Evolutionary conservation across 495 filamentous ascomycete species (phyloP).

Genomic region (Neurospora sp.): DNA sequence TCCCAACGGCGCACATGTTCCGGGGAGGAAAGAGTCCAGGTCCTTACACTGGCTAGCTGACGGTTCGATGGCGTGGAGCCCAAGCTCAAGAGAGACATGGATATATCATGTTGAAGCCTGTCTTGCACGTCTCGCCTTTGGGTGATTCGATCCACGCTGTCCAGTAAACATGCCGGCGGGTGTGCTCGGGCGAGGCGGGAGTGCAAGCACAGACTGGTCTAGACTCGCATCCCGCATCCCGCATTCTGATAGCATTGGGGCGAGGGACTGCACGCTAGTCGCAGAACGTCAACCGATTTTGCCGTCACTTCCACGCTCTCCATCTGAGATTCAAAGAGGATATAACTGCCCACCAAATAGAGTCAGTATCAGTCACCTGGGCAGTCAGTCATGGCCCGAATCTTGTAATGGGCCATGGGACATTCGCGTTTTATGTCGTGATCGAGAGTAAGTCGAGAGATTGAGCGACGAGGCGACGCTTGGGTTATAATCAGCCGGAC

Average conservation of each 20-base stretch:
- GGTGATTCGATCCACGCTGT: background rate
- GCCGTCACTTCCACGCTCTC: background rate
- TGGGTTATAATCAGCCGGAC: background rate
- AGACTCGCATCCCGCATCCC: background rate
- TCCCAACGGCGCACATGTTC: background rate
- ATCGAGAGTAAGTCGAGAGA: background rate
- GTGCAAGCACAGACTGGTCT: background rate
- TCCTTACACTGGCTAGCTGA: background rate
- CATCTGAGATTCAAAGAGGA: background rate
- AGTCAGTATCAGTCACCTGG: background rate
- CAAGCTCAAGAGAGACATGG: background rate
- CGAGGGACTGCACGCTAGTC: background rate
- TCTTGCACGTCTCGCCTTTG: background rate
- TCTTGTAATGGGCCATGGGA: background rate
- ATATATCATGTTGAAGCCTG: background rate
- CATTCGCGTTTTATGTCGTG: background rate
- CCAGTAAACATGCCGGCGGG: background rate
- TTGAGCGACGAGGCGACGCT: background rate
- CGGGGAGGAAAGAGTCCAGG: background rate
- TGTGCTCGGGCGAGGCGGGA: background rate
- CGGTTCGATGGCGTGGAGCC: background rate
- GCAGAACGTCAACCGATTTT: background rate
- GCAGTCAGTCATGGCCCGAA: background rate
- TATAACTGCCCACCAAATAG: background rate
- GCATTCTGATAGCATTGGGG: background rate